Percentiles rank a stretch among this genome's conserved stretches.
phyloP scores from a whole-genome alignment of 1,139 yeast species.

The Zygoascus meyerae region DNA sequence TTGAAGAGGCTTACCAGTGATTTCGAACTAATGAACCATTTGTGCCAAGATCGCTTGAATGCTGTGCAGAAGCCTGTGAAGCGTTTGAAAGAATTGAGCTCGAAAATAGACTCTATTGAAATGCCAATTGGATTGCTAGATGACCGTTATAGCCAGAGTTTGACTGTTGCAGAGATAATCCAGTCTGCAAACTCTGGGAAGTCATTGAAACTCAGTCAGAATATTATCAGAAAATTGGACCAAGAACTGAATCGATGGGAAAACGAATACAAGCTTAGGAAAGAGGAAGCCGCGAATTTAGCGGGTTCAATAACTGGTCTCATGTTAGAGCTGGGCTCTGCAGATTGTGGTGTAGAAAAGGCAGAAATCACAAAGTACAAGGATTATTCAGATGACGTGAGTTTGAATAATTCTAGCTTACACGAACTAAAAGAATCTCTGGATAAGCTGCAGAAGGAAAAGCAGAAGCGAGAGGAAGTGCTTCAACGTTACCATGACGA shows the following conservation, averaged over 20 bases:
- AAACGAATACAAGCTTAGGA: constrained; percentile 24
- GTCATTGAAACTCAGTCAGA: constrained; percentile 3
- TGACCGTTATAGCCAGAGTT: background rate
- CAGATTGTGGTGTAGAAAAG: constrained; percentile 29
- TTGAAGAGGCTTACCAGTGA: constrained; percentile 13
- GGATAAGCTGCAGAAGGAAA: constrained; percentile 29
- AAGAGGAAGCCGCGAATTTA: constrained; percentile 20
- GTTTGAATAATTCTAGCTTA: constrained; percentile 26
- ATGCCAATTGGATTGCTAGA: constrained; percentile 13
- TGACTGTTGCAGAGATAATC: background rate
- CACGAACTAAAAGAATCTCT: constrained; percentile 24
- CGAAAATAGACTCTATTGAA: constrained; percentile 21
- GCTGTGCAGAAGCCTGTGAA: constrained; percentile 21
- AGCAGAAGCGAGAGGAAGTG: constrained; percentile 17
- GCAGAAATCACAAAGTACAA: constrained; percentile 23
- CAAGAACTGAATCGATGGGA: constrained; percentile 27
- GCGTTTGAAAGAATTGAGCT: constrained; percentile 16
- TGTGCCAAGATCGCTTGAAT: constrained; percentile 18
- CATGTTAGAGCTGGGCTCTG: constrained; percentile 35
- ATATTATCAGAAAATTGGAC: constrained; percentile 24
- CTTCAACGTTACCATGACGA: constrained; percentile 15
- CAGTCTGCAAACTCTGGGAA: background rate
- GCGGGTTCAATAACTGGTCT: constrained; percentile 28
- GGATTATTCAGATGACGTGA: constrained; percentile 27
- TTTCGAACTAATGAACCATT: too few relatives aligned